A percentile compares a stretch with the other conserved stretches of the same genome.
Conservation (phyloP, 371 early-diverging fungal genomes). For the Mucor velutinosus region DNA sequence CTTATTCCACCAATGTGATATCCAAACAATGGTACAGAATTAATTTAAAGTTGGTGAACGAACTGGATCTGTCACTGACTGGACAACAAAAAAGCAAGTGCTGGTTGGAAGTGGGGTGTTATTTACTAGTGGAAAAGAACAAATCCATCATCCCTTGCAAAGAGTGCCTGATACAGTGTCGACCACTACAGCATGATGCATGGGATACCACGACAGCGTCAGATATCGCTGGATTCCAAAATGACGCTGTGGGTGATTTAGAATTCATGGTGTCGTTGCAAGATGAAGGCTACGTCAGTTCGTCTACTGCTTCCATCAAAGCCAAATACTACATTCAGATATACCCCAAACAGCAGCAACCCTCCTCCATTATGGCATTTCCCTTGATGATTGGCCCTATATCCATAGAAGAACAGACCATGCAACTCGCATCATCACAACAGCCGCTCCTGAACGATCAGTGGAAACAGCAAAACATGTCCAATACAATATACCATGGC, state of each 20-base stretch:
- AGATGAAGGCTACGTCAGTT: not conserved
- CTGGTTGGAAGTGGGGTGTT: conserved; percentile 19
- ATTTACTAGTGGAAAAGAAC: conserved; percentile 9
- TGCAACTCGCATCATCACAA: not conserved
- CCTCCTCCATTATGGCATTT: conserved; percentile 11
- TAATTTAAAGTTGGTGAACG: conserved; percentile 40
- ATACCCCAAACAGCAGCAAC: not conserved
- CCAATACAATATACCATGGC: conserved; percentile 4
- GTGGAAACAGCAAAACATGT: not conserved
- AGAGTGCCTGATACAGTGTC: conserved; percentile 9
- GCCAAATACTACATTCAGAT: conserved; percentile 5
- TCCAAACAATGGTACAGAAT: conserved; percentile 37
- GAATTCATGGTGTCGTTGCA: conserved; percentile 10
- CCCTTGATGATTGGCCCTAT: conserved; percentile 22
- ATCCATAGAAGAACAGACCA: not conserved
- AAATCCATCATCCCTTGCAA: not conserved
- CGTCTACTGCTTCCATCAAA: not conserved
- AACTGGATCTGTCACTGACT: conserved; percentile 28
- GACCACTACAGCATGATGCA: conserved; percentile 31
- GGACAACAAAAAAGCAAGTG: conserved; percentile 15
- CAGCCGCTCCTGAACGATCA: not conserved
- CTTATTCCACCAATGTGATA: conserved; percentile 11
- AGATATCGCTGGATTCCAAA: conserved; percentile 18
- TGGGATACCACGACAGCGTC: conserved; percentile 27
- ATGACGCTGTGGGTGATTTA: conserved; percentile 12